Evolutionary conservation across 2,329 filamentous ascomycete species (phyloP), one percentile per base, ranked within the genome.

Genomic region (Beauveria sp.): DNA sequence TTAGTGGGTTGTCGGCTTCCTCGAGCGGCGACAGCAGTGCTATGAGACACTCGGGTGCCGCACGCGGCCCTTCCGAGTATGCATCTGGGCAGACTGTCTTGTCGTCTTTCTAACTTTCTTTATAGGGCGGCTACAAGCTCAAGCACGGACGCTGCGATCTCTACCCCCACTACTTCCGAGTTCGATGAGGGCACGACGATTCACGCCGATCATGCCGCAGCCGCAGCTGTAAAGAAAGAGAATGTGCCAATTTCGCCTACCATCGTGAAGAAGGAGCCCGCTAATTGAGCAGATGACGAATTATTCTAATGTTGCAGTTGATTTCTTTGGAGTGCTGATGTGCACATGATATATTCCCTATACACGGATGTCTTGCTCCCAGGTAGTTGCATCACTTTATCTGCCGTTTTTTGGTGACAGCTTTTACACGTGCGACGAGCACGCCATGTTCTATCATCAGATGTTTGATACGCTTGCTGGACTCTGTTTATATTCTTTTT

Each of bases 121-220:
- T 62, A 37, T 63, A 76, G 74, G 71, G 71, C 72, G 69, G 69
- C 67, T 52, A 66, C 67, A 65, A 79, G 75, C 69, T 73, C 75
- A 68, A 76, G 72, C 65, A 71, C 70, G 61, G 71, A 76, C 63
- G 75, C 73, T 59, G 70, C 72, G 60, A 70, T 73, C 68, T 68
- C 69, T 43, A 74, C 72, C 59, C 74, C 77, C 60, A 71, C 73
- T 52, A 72, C 77, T 59, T 81, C 79, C 52, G 79, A 81, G 64
- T 79, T 74, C 62, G 80, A 82, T 64, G 81, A 84, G 67, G 79
- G 77, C 63, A 76, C 79, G 61, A 83, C 82, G n/a, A 77, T 84
- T 66, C 77, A 79, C 63, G 77, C 80, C 53, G 80, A 84, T 63
- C 76, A 77, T 60, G 76, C 75, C 56, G 72, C 75, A 59, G 76